phyloP scores from a whole-genome alignment of 306 rosid species.

The Neltuma alba region DNA sequence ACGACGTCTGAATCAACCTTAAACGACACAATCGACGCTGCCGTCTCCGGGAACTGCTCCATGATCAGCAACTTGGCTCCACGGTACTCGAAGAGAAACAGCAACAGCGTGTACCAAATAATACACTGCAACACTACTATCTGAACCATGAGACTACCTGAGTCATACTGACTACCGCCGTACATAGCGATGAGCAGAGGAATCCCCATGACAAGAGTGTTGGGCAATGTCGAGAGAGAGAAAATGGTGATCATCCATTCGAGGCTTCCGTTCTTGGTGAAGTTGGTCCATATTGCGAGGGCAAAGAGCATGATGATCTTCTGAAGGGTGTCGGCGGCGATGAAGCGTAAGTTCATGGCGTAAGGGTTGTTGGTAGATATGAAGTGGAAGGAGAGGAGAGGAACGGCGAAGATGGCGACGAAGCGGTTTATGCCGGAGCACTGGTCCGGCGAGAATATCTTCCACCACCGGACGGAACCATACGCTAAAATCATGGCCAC shows the following conservation, averaged over 20 bases:
- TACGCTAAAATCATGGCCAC: constrained; percentile 97
- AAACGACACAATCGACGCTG: constrained; percentile 91
- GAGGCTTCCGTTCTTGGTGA: constrained; percentile 78
- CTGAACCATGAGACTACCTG: constrained; percentile 88
- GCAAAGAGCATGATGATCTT: constrained; percentile 83
- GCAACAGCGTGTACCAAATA: constrained; percentile 90
- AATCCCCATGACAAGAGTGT: constrained; percentile 93
- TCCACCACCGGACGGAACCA: constrained; percentile 99
- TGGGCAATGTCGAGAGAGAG: constrained; percentile 94
- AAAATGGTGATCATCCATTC: constrained; percentile 99
- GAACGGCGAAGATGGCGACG: constrained; percentile 94
- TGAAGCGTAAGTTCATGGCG: constrained; percentile 88
- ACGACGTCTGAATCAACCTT: constrained; percentile 96
- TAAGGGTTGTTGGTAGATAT: constrained; percentile 81
- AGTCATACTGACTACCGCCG: constrained; percentile 36
- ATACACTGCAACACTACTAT: constrained; percentile 95
- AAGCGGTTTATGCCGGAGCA: constrained; percentile 98
- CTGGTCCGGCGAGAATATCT: constrained; percentile 98
- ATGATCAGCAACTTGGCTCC: constrained; percentile 89
- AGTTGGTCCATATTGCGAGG: constrained; percentile 67
- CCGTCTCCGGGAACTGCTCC: constrained; percentile 99
- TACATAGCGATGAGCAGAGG: constrained; percentile 92
- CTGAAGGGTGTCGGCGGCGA: constrained; percentile 96
- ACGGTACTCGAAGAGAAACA: constrained; percentile 91
- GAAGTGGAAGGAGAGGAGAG: constrained; percentile 92